Conservation (phyloP, 2,329 filamentous ascomycete species). For the Kalmusia sp. region DNA sequence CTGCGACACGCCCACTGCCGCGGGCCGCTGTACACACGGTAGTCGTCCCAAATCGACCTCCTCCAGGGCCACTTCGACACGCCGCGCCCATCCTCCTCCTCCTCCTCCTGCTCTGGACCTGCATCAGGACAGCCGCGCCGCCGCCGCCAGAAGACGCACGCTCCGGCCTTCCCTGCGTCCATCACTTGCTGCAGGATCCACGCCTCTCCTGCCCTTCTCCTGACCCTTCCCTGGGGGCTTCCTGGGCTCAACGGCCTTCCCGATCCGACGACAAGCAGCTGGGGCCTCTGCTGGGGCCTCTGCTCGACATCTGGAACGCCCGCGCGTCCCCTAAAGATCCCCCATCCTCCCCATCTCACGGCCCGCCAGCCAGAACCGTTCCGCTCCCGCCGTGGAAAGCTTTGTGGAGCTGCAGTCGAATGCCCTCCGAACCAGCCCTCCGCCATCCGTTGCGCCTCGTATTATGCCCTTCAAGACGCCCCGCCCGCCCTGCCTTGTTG, state of each 20-base stretch:
- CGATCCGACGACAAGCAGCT: constrained; percentile 1
- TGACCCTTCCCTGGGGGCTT: neutral
- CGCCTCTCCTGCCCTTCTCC: neutral
- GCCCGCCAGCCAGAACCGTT: constrained; percentile 9
- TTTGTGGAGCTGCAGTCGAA: constrained; percentile 7
- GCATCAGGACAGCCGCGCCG: no score
- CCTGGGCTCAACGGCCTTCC: neutral
- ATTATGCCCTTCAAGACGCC: constrained; percentile 17
- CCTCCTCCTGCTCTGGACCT: no score
- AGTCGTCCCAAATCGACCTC: constrained; percentile 10
- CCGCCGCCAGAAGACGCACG: no score
- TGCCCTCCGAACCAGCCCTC: constrained; percentile 9
- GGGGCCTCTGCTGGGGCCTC: neutral
- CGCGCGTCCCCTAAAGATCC: constrained; percentile 7
- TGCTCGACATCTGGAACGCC: constrained; percentile 9
- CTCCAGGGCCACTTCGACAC: no score
- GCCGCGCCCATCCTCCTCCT: no score
- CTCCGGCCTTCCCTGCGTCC: constrained; percentile 2
- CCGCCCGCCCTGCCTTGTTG: constrained; percentile 1
- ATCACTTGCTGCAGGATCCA: constrained; percentile 5
- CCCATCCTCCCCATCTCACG: neutral
- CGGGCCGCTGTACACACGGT: constrained; percentile 15
- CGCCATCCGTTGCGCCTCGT: constrained; percentile 8
- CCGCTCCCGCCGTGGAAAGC: constrained; percentile 5
- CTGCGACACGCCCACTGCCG: constrained; percentile 22